phyloP scores from a whole-genome alignment of 345 rosid species.

The Eutrema heterophyllum region DNA sequence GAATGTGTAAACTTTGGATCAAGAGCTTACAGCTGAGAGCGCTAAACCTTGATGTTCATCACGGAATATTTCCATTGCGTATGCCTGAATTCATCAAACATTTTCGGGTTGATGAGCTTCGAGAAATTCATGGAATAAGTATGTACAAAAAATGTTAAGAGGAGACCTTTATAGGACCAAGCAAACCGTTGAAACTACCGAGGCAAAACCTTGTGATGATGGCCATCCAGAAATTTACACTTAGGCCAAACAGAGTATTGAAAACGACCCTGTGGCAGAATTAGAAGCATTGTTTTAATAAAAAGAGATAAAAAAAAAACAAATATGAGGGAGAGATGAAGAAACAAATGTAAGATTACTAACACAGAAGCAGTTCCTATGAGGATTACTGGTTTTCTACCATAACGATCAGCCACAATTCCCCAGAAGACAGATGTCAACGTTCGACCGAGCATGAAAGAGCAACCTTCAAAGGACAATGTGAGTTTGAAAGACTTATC shows the following conservation, averaged over 20 bases:
- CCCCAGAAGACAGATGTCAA: constrained; percentile 90
- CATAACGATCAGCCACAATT: constrained; percentile 78
- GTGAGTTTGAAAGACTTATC: not conserved
- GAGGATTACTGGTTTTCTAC: constrained; percentile 84
- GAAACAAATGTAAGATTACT: constrained; percentile 29
- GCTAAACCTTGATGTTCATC: constrained; percentile 79
- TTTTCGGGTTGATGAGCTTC: not conserved
- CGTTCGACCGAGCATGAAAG: constrained; percentile 90
- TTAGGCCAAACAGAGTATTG: constrained; percentile 88
- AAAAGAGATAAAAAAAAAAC: too few relatives aligned
- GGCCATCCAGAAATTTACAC: constrained; percentile 95
- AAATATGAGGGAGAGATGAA: not conserved
- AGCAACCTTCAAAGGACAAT: constrained; percentile 49
- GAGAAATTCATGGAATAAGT: not conserved
- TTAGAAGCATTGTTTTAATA: not conserved
- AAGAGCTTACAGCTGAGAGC: constrained; percentile 65
- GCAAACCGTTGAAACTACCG: constrained; percentile 84
- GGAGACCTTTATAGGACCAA: constrained; percentile 84
- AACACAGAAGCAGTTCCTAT: constrained; percentile 69
- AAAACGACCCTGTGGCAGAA: constrained; percentile 65
- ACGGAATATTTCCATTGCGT: constrained; percentile 67
- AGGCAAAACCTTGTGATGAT: constrained; percentile 73
- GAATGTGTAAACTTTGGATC: not conserved
- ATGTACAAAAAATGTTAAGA: not conserved
- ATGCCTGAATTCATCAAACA: constrained; percentile 50